Base-by-base conservation (phyloP, 352 stramenopile species). In the Phytophthora cryptogea region DNA sequence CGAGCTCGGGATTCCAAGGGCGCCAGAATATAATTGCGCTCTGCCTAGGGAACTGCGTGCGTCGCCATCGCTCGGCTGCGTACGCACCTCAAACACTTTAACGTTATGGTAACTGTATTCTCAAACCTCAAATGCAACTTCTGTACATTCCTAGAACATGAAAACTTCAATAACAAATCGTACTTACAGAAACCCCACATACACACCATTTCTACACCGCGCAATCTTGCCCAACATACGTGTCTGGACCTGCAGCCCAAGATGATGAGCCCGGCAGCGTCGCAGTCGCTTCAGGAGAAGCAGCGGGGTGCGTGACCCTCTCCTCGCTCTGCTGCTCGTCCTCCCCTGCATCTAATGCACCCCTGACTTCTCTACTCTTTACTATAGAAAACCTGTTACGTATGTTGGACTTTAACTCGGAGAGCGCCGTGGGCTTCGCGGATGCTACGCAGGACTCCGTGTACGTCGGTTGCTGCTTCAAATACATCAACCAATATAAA, bases 371-470 rank as follows among this genome's bases (percentile, higher is more conserved):
- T 23, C 20, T 3, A 16, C 1, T 26, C 31, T 4, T 27, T 1
- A 20, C 8, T 7, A 2, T 60, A 95, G 86, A 88, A 39, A 92
- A 89, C 42, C 60, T 95, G 49, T 66, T 95, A 51, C 76, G 80
- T 47, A 93, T 95, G 83, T 69, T 95, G 45, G 83, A 93, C 61
- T 93, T 95, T 71, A 93, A 93, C 59, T 81, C 79, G 23, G 83
- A 95, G 54, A 78, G 51, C 37, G 66, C 67, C 17, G 57, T 59
- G 9, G 57, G 69, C 23, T 67, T 71, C 33, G 44, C 58, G 30
- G 74, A 84, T 51, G 56, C 68, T 1, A 54, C 52, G 23, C 61
- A 74, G 28, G 72, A 87, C 55, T 75, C 69, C 14, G 33, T 55
- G 68, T 54, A 59, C 70, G 76, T 63, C 8, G 2, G 35, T n/a